Conservation (phyloP, 23 red algal genomes). For the Gracilaria domingensis region DNA sequence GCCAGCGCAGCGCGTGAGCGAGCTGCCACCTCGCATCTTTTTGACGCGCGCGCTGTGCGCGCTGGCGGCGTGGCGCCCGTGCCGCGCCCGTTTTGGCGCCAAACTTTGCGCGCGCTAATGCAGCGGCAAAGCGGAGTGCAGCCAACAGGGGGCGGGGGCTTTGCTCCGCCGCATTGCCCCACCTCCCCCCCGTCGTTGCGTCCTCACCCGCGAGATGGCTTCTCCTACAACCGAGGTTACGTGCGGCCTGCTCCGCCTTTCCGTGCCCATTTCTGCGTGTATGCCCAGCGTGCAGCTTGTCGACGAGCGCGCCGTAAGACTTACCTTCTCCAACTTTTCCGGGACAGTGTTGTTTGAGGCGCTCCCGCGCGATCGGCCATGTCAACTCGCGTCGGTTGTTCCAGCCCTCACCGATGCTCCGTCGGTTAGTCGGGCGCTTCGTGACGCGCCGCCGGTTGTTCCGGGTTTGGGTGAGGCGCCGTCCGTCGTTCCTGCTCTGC, state of each 20-base stretch:
- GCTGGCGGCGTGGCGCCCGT: background rate
- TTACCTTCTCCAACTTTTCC: constrained; percentile 60
- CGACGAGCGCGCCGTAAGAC: constrained; percentile 5
- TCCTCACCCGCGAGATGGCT: background rate
- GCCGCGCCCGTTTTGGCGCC: constrained; percentile 3
- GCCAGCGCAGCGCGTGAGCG: too few relatives aligned
- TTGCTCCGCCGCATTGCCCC: background rate
- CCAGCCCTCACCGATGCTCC: background rate
- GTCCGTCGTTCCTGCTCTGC: background rate
- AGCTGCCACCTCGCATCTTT: background rate
- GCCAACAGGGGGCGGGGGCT: background rate
- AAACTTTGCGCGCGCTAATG: background rate
- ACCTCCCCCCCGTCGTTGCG: too few relatives aligned
- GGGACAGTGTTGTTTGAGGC: constrained; percentile 44
- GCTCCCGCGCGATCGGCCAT: background rate
- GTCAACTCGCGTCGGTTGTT: background rate
- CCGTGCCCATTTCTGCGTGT: constrained; percentile 20
- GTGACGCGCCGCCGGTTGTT: background rate
- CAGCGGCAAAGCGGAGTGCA: background rate
- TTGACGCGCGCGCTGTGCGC: background rate
- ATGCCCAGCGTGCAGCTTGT: constrained; percentile 31
- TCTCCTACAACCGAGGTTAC: constrained; percentile 22
- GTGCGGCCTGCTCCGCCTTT: constrained; percentile 37
- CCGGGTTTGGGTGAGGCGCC: background rate
- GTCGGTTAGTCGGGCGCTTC: background rate